Evolutionary conservation across 371 early-diverging fungal species (phyloP), one percentile per base, ranked within the genome.

Genomic region (Lichtheimia hyalospora): DNA sequence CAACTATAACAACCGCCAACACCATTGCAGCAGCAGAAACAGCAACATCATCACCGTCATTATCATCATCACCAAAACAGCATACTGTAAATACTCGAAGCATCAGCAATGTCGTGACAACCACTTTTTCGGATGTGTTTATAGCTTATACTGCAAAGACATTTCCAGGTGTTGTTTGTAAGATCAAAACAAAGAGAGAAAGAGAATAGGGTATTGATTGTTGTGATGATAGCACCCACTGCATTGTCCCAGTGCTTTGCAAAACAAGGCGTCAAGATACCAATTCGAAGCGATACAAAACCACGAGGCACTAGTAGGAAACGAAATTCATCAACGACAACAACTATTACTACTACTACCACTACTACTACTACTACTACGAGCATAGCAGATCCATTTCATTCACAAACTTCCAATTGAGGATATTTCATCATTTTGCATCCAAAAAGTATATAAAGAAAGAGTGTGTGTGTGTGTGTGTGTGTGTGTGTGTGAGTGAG

Each of bases 101-200:
- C 4, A 62, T 63, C 0, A 71, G 82, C 12, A 56, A 61, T 23
- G 74, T 81, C 1, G 56, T 74, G 20, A 66, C 77, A 5, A 67
- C 61, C 1, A 61, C 75, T 2, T 66, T 80, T 25, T 74, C 84
- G 21, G 79, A 86, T 21, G 70, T 74, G 8, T 84, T 88, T 49
- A 76, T 73, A 8, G 84, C 86, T 13, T 87, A 76, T 62, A 82
- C 86, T 4, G 85, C 86, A 13, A 89, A 89, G 56, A 73, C 71
- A 27, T 88, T 87, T 58, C 87, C 88, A 24, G 88, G 88, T 2
- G 86, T 89, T 71, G 79, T 83, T 28, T 83, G 86, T 88, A 77
- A 66, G 81, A 23, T 51, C 12, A 18, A 6, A 10, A 8, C 5
- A 28, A 7, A 34, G 34, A 8, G 28, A 28, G 28, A 7, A 7